Evolutionary conservation across 1,284 basidiomycete genomes (phyloP), one percentile per base, ranked within the genome.

Genomic region (Microbotryum lychnidis-dioicae): DNA sequence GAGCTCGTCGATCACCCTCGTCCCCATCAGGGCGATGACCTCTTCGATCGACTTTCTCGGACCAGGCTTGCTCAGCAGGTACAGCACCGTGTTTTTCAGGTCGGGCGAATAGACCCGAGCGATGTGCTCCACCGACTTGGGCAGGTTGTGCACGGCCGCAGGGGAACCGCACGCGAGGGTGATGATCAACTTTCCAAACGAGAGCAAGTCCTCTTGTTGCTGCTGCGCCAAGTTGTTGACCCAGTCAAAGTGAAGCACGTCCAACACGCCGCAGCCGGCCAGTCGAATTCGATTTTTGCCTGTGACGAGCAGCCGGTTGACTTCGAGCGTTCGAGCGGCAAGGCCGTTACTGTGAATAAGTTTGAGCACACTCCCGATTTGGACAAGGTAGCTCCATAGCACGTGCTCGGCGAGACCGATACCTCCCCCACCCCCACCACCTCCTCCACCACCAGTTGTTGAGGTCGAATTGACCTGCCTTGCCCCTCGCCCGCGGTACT

Each of bases 331-430:
- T 54, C 91, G 80, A 31, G 91, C 82, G 0, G 93, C 89, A 50
- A 92, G 78, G 0, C 90, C 89, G 1, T 82, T 82, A 51, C 85
- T 86, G 73, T 98, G 96, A 1, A 90, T 85, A 33, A 82, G 83
- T 75, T 87, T 91, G 74, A 98, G 83, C 0, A 89, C 92, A 66
- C 83, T 86, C 3, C 87, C 86, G 58, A 98, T 83, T 75, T 99
- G 94, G 44, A 91, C 83, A 56, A 96, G 83, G 73, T 94, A 98
- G 20, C 87, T 88, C 94, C 96, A 99, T 14, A 99, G 74, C 0
- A 86, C 84, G n/a, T 85, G 80, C 75, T 99, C 96, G 0, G 87
- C 81, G 33, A 90, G 77, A 7, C 76, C 77, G 61, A 74, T 70
- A 70, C 66, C 72, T 50, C 18, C 70, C 72, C 16, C 61, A 52